Evolutionary conservation across 306 rosid species (phyloP).

Genomic region (Rosa lucieae): DNA sequence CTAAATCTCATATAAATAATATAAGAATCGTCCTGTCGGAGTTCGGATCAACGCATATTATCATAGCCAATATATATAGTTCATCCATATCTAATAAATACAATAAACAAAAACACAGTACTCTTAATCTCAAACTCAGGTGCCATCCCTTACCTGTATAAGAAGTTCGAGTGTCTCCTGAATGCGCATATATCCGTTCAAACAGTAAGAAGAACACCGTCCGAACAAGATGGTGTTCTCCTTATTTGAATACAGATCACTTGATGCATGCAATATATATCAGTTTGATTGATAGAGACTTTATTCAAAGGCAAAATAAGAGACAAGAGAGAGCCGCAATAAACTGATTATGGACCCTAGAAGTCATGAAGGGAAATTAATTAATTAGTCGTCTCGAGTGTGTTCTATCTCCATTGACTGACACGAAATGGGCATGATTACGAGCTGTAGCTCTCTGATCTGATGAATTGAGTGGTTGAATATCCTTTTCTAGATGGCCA

Average conservation of each 20-base stretch:
- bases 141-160: too few relatives aligned
- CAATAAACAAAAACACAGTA: too few relatives aligned
- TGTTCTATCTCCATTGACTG: neutral
- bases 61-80: neutral
- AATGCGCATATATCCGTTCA: too few relatives aligned
- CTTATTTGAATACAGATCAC: neutral
- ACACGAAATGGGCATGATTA: conserved; percentile 23
- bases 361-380: neutral
- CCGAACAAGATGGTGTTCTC: too few relatives aligned
- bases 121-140: too few relatives aligned
- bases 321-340: neutral
- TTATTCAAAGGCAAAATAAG: neutral
- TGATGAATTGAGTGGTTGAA: neutral
- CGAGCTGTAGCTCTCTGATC: conserved; percentile 11
- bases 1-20: neutral
- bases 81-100: neutral
- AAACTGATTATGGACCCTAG: neutral
- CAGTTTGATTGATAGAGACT: neutral
- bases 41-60: neutral
- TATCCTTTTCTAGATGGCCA: neutral
- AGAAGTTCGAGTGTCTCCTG: too few relatives aligned
- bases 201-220: too few relatives aligned
- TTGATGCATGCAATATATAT: neutral
- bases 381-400: neutral
- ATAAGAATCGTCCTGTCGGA: neutral